These are phyloP conservation scores for Globisporangium iwayamae DNA, from an alignment of 352 stramenopile species.

Conservation along the genomic window DNA sequence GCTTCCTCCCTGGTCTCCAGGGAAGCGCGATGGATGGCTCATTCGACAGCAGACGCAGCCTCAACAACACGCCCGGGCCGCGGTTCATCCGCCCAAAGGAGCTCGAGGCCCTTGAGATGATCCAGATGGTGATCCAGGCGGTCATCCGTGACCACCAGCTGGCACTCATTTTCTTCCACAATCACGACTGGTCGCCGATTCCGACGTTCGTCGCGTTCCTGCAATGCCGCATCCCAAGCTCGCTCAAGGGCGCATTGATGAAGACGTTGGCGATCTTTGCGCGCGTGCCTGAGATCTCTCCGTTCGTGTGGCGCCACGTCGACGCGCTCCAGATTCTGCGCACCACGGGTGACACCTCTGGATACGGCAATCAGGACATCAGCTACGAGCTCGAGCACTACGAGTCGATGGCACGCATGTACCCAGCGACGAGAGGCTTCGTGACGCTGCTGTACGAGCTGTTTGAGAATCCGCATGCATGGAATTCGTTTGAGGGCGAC, in stretches of 20 bases:
- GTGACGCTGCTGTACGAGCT: constrained; percentile 70
- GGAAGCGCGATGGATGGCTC: constrained; percentile 10
- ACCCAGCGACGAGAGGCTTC: constrained; percentile 77
- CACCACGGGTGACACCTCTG: constrained; percentile 56
- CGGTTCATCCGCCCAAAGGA: constrained; percentile 81
- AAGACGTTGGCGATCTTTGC: constrained; percentile 79
- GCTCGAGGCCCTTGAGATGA: constrained; percentile 76
- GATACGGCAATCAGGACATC: constrained; percentile 74
- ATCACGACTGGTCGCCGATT: constrained; percentile 81
- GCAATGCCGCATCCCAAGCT: constrained; percentile 80
- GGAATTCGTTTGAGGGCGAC: constrained; percentile 73
- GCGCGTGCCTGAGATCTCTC: constrained; percentile 70
- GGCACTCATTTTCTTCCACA: constrained; percentile 83
- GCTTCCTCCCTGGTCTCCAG: constrained; percentile 27
- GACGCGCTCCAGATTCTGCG: constrained; percentile 81
- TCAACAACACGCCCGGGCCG: constrained; percentile 33
- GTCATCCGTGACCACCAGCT: constrained; percentile 73
- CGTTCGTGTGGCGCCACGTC: constrained; percentile 83
- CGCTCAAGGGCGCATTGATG: constrained; percentile 83
- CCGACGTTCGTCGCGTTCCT: constrained; percentile 80
- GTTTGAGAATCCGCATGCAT: constrained; percentile 72
- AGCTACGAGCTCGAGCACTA: constrained; percentile 86
- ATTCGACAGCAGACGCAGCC: constrained; percentile 13
- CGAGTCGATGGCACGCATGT: constrained; percentile 69
- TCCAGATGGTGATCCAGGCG: constrained; percentile 75